Conservation (phyloP, 441 rosid species). For the Eruca vesicaria region DNA sequence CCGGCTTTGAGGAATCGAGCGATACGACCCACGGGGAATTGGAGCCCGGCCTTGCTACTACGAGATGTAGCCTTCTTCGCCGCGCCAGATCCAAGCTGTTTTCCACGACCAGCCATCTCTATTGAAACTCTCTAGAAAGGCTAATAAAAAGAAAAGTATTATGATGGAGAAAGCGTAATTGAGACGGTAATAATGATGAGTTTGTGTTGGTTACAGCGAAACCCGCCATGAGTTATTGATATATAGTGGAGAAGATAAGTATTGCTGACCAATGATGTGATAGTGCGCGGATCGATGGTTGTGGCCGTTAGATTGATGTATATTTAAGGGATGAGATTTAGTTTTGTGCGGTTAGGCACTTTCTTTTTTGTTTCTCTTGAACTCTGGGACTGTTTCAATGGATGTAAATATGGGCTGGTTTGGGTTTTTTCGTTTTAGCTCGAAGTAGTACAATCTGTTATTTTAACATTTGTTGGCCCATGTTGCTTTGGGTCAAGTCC, state of each 20-base stretch:
- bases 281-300: background rate
- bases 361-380: background rate
- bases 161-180: background rate
- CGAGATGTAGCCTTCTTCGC: constrained; percentile 80
- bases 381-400: background rate
- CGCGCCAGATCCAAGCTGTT: constrained; percentile 81
- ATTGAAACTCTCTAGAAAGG: background rate
- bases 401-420: background rate
- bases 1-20: constrained; percentile 95
- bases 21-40: constrained; percentile 93
- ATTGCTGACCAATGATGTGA: background rate
- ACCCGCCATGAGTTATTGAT: constrained; percentile 22
- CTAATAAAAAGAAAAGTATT: no score
- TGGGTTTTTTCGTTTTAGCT: background rate
- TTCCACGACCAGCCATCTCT: constrained; percentile 80
- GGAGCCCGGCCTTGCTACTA: constrained; percentile 93
- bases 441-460: background rate
- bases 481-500: background rate
- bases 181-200: background rate
- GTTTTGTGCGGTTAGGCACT: background rate
- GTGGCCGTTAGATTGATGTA: background rate
- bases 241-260: background rate
- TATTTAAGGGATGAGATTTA: constrained; percentile 1
- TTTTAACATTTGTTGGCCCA: background rate
- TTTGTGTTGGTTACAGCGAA: background rate